Conservation (phyloP, 2,329 filamentous ascomycete genomes). For the Elsinoe australis region DNA sequence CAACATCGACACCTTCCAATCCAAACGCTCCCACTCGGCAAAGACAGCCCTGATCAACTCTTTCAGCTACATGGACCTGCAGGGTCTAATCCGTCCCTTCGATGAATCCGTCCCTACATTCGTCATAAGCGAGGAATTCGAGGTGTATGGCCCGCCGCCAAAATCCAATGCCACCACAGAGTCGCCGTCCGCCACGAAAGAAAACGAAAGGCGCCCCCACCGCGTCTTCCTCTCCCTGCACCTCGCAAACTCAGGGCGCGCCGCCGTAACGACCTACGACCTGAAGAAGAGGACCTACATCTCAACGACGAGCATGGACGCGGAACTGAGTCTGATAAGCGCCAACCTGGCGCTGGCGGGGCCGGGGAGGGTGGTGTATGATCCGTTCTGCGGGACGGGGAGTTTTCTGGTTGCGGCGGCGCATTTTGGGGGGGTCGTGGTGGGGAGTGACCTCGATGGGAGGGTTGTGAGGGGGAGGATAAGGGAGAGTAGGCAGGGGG, state of each 20-base stretch:
- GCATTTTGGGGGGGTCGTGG: constrained; percentile 75
- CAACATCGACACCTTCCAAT: constrained; percentile 72
- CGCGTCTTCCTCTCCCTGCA: constrained; percentile 65
- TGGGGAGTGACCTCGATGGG: constrained; percentile 90
- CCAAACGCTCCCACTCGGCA: constrained; percentile 54
- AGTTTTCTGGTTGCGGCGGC: constrained; percentile 86
- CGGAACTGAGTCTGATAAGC: constrained; percentile 81
- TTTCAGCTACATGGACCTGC: constrained; percentile 70
- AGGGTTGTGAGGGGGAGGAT: constrained; percentile 69
- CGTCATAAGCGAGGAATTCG: constrained; percentile 77
- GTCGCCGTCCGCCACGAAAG: constrained; percentile 29
- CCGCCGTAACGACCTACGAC: constrained; percentile 66
- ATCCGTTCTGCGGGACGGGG: constrained; percentile 92
- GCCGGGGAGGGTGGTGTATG: constrained; percentile 80
- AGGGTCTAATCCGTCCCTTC: constrained; percentile 55
- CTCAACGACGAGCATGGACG: constrained; percentile 94
- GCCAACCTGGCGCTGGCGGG: constrained; percentile 81
- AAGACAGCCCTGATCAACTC: constrained; percentile 72
- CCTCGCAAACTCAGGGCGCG: constrained; percentile 58
- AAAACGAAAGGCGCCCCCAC: constrained; percentile 48
- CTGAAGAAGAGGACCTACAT: constrained; percentile 93
- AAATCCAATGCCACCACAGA: no score
- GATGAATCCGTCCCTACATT: constrained; percentile 60
- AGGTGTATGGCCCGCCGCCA: no score
- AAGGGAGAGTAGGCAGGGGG: constrained; percentile 7